Percentiles rank a stretch among this genome's conserved stretches.
Evolutionary conservation across 225 moss, liverwort and hornwort genomes (phyloP).

Genomic region (Antitrichia curtipendula): DNA sequence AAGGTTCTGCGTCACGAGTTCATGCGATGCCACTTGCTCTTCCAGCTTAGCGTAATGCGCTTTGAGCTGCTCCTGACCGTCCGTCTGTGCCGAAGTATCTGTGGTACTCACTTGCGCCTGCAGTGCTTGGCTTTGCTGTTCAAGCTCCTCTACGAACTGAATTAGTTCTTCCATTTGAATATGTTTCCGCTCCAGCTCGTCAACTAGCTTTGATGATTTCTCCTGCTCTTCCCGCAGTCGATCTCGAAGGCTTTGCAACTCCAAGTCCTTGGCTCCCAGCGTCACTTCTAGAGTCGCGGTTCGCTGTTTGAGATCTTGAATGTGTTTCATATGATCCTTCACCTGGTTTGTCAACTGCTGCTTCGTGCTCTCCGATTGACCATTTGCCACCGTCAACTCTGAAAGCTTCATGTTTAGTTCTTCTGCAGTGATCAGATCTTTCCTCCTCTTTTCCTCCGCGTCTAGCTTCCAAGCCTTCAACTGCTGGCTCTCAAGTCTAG

Average conservation of each 20-base stretch:
- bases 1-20: constrained; percentile 6
- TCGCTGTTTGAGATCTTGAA: constrained; percentile 7
- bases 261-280: constrained; percentile 10
- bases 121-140: neutral
- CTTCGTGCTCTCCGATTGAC: constrained; percentile 4
- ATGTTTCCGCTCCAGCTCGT: constrained; percentile 12
- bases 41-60: constrained; percentile 9
- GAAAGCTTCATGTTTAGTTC: constrained; percentile 9
- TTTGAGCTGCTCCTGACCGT: constrained; percentile 15
- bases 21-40: constrained; percentile 14
- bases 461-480: constrained; percentile 14
- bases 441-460: constrained; percentile 14
- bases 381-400: neutral
- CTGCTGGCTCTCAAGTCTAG: constrained; percentile 11
- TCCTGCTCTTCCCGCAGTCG: constrained; percentile 19
- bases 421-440: neutral
- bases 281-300: neutral
- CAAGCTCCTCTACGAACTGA: constrained; percentile 14
- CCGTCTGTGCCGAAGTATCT: constrained; percentile 1
- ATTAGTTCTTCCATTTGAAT: constrained; percentile 7
- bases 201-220: constrained; percentile 7
- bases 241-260: constrained; percentile 7
- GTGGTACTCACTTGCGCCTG: neutral
- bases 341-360: constrained; percentile 1
- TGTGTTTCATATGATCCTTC: neutral